phyloP scores from a whole-genome alignment of 305 asterid species.

The Stenogyne calaminthoides region DNA sequence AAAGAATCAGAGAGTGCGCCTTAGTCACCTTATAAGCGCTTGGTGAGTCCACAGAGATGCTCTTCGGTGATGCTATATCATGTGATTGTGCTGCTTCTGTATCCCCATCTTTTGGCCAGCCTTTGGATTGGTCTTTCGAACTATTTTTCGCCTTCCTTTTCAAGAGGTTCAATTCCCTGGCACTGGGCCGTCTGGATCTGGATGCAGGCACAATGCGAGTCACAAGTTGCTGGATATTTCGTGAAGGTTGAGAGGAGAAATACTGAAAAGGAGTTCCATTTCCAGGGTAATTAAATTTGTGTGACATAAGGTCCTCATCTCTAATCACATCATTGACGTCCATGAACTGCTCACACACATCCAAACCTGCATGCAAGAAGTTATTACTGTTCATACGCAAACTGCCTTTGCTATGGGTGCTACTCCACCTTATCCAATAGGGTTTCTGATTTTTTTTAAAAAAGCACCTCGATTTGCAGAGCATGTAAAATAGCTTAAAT shows the following conservation, averaged over 20 bases:
- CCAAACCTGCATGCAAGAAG: constrained; percentile 70
- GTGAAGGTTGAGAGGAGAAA: constrained; percentile 61
- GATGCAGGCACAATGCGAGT: constrained; percentile 80
- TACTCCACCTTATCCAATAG: not conserved
- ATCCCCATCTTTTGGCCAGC: constrained; percentile 82
- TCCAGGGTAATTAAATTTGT: constrained; percentile 59
- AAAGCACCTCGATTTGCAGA: not conserved
- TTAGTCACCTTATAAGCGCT: constrained; percentile 71
- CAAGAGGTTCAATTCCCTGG: constrained; percentile 92
- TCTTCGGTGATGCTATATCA: constrained; percentile 70
- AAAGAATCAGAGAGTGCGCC: constrained; percentile 19
- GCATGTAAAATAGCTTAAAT: not conserved
- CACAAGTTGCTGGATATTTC: constrained; percentile 74
- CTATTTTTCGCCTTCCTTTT: constrained; percentile 88
- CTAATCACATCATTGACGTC: constrained; percentile 94
- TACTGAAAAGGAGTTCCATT: constrained; percentile 70
- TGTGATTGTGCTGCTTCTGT: constrained; percentile 67
- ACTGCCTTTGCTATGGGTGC: not conserved
- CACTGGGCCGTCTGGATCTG: constrained; percentile 95
- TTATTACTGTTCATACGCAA: constrained; percentile 25
- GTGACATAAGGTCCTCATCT: constrained; percentile 89
- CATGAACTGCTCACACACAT: constrained; percentile 95
- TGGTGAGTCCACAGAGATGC: constrained; percentile 56
- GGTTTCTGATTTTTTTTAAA: not conserved
- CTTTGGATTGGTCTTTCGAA: constrained; percentile 87